Conservation (phyloP, 768 basidiomycete genomes). For the Postia placenta region DNA sequence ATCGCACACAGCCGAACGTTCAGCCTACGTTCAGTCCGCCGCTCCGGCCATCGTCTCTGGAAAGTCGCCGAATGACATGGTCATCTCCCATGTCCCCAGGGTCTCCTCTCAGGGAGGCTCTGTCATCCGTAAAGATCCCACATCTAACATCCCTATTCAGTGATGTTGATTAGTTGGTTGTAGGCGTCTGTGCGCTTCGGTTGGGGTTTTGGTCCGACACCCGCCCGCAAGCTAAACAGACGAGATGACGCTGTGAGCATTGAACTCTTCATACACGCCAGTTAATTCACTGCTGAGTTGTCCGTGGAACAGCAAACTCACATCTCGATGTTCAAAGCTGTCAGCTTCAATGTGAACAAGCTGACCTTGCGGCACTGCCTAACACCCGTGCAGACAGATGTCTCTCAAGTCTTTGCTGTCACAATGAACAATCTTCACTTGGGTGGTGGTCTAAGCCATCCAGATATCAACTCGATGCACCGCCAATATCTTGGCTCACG, state of each 20-base stretch:
- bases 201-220: constrained; percentile 31
- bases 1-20: no score
- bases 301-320: constrained; percentile 30
- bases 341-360: constrained; percentile 39
- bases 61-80: constrained; percentile 7
- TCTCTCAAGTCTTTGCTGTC: constrained; percentile 33
- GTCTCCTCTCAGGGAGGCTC: constrained; percentile 19
- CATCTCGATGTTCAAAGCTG: constrained; percentile 39
- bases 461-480: constrained; percentile 39
- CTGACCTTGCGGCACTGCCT: constrained; percentile 37
- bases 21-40: neutral
- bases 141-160: no score
- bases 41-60: neutral
- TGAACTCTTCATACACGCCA: neutral
- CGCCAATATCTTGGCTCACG: constrained; percentile 46
- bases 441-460: constrained; percentile 42
- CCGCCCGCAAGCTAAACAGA: constrained; percentile 14
- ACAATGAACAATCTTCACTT: constrained; percentile 36
- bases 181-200: constrained; percentile 45
- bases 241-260: constrained; percentile 10
- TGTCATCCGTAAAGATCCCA: constrained; percentile 36
- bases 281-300: constrained; percentile 8
- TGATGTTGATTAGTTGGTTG: neutral
- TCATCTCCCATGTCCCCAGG: constrained; percentile 18
- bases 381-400: constrained; percentile 22